Evolutionary conservation across 2,329 filamentous ascomycete species (phyloP).

Genomic region (Penicillium sp.): DNA sequence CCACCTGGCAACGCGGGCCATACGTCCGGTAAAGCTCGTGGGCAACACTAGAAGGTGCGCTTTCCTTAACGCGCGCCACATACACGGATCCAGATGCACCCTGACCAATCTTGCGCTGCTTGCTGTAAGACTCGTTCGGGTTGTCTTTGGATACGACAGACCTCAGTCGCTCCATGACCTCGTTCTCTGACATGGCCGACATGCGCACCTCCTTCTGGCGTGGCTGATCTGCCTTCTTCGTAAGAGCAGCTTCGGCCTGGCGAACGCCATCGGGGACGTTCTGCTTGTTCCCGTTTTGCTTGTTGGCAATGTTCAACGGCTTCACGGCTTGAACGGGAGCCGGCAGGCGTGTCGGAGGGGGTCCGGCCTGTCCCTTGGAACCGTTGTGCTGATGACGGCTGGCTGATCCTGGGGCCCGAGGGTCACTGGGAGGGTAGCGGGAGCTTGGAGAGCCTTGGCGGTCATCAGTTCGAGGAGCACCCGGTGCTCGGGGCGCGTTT

Average conservation of each 20-base stretch:
- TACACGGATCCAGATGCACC: slow-evolving; percentile 98
- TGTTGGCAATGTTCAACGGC: slow-evolving; percentile 72
- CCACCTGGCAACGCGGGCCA: slow-evolving; percentile 81
- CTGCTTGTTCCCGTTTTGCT: slow-evolving; percentile 52
- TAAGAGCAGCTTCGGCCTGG: slow-evolving; percentile 84
- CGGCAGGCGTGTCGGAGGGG: slow-evolving; percentile 57
- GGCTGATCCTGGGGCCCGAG: slow-evolving; percentile 41
- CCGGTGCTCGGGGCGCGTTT: slow-evolving; percentile 34
- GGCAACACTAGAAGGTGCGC: slow-evolving; percentile 75
- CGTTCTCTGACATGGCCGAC: slow-evolving; percentile 95
- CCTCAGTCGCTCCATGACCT: slow-evolving; percentile 94
- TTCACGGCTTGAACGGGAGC: slow-evolving; percentile 62
- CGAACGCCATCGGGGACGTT: slow-evolving; percentile 66
- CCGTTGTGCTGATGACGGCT: slow-evolving; percentile 46
- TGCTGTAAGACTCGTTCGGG: slow-evolving; percentile 91
- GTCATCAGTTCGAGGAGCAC: slow-evolving; percentile 30
- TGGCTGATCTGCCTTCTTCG: slow-evolving; percentile 67
- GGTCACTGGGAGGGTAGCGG: slow-evolving; percentile 33
- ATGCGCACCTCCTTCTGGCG: slow-evolving; percentile 92
- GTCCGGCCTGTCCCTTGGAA: slow-evolving; percentile 41
- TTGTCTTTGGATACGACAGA: slow-evolving; percentile 95
- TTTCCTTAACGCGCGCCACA: slow-evolving; percentile 91
- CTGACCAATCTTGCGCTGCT: slow-evolving; percentile 99
- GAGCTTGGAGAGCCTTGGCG: slow-evolving; percentile 34
- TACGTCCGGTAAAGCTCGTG: slow-evolving; percentile 74